Evolutionary conservation across 495 filamentous ascomycete genomes (phyloP).

Genomic region (Penicillium atrosanguineum): DNA sequence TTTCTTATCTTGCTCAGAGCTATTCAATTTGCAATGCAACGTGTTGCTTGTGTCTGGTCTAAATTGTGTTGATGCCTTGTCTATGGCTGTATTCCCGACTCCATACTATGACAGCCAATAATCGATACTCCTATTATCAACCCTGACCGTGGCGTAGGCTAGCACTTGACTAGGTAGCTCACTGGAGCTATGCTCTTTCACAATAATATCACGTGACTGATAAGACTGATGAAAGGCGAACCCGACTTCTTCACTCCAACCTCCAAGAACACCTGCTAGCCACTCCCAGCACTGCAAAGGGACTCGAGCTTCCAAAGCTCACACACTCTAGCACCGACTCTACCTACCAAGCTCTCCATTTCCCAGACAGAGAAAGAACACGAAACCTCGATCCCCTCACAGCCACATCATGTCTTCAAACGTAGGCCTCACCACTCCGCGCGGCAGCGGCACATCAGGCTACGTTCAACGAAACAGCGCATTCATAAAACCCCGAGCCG

Average conservation of each 20-base stretch:
- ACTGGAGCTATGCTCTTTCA: neutral
- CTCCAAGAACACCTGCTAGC: neutral
- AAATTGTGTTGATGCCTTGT: constrained; percentile 17
- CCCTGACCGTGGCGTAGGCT: too few relatives aligned
- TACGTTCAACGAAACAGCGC: constrained; percentile 96
- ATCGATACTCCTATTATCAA: neutral
- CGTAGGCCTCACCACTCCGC: constrained; percentile 93
- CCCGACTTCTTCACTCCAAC: neutral
- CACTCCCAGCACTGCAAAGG: neutral
- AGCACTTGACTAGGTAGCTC: too few relatives aligned
- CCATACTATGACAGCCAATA: neutral
- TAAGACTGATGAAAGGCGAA: neutral
- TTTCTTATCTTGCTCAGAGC: constrained; percentile 24
- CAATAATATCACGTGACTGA: constrained; percentile 10
- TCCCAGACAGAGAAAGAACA: neutral
- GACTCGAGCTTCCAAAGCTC: neutral
- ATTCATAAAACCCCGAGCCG: constrained; percentile 72
- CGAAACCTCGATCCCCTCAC: neutral
- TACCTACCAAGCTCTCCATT: neutral
- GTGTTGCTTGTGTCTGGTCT: constrained; percentile 19
- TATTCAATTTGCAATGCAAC: constrained; percentile 30
- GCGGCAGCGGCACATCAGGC: constrained; percentile 92
- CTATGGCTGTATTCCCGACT: constrained; percentile 12
- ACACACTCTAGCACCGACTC: neutral
- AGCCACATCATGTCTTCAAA: constrained; percentile 78